Evolutionary conservation across 2,329 filamentous ascomycete genomes (phyloP).

Genomic region (Zymoseptoria ardabiliae): DNA sequence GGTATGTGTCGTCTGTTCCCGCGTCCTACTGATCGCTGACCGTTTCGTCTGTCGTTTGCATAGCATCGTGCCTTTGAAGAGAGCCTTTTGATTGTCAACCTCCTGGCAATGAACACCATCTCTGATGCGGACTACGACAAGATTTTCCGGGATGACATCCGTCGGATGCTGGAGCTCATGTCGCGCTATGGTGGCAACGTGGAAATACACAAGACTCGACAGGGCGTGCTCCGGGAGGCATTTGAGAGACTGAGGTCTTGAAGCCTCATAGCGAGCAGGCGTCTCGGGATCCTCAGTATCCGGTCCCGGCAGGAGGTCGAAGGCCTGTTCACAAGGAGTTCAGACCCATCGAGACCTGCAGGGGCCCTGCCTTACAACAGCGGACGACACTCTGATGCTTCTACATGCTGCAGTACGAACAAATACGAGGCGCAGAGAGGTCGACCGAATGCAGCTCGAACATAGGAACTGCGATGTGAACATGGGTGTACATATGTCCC

Average conservation of each 20-base stretch:
- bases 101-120: slow-evolving; percentile 11
- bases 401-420: not conserved
- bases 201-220: slow-evolving; percentile 43
- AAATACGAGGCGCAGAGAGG: not conserved
- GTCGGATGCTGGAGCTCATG: slow-evolving; percentile 40
- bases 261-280: not conserved
- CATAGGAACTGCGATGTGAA: too few relatives aligned
- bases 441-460: not conserved
- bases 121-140: slow-evolving; percentile 16
- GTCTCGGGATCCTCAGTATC: too few relatives aligned
- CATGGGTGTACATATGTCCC: too few relatives aligned
- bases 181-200: slow-evolving; percentile 37
- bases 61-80: slow-evolving; percentile 72
- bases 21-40: not conserved
- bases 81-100: slow-evolving; percentile 34
- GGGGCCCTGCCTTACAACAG: too few relatives aligned
- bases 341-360: too few relatives aligned
- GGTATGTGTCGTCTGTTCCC: not conserved
- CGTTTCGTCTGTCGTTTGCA: not conserved
- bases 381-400: too few relatives aligned
- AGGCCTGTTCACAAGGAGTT: too few relatives aligned
- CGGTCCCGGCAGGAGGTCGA: too few relatives aligned
- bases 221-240: slow-evolving; percentile 39
- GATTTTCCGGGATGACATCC: slow-evolving; percentile 35
- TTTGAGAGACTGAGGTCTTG: slow-evolving; percentile 25